These are phyloP conservation scores for Suillus occidentalis DNA, from an alignment of 768 basidiomycete genomes.

Conservation along the genomic window DNA sequence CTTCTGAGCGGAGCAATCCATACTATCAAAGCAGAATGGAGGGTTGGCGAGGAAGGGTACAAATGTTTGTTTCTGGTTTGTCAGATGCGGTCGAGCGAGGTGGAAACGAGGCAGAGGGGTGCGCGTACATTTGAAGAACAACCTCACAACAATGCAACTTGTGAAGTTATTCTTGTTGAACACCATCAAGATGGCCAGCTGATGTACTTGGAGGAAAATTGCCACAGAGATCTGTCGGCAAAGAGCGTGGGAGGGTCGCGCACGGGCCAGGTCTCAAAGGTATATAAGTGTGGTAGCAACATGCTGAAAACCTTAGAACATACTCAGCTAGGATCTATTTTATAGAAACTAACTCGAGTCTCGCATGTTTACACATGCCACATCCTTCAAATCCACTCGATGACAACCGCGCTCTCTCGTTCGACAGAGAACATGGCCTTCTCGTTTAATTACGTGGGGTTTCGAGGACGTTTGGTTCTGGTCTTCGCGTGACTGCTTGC, in stretches of 20 bases:
- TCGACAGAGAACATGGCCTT: conserved; percentile 62
- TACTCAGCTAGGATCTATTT: conserved; percentile 82
- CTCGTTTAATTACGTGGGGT: conserved; percentile 26
- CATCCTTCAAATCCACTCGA: conserved; percentile 71
- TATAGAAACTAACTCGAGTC: conserved; percentile 79
- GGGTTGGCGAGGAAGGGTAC: no score
- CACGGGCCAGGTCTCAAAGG: conserved; percentile 34
- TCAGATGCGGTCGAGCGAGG: not conserved
- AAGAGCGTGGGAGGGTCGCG: conserved; percentile 6
- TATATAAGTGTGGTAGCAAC: conserved; percentile 33
- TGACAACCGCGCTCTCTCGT: conserved; percentile 66
- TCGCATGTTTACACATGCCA: conserved; percentile 79
- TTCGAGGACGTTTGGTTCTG: conserved; percentile 67
- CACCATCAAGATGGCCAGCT: no score
- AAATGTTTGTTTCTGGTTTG: not conserved
- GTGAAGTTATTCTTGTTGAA: not conserved
- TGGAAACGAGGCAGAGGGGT: not conserved
- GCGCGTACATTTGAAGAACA: not conserved
- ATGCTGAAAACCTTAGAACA: conserved; percentile 53
- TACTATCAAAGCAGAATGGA: no score
- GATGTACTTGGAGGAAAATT: not conserved
- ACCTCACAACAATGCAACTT: not conserved
- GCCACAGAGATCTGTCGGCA: no score
- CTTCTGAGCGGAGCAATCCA: not conserved
- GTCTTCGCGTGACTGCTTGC: conserved; percentile 27